Conservation (phyloP, 805 yeast genomes). For the Zygoascus biomembranicola region DNA sequence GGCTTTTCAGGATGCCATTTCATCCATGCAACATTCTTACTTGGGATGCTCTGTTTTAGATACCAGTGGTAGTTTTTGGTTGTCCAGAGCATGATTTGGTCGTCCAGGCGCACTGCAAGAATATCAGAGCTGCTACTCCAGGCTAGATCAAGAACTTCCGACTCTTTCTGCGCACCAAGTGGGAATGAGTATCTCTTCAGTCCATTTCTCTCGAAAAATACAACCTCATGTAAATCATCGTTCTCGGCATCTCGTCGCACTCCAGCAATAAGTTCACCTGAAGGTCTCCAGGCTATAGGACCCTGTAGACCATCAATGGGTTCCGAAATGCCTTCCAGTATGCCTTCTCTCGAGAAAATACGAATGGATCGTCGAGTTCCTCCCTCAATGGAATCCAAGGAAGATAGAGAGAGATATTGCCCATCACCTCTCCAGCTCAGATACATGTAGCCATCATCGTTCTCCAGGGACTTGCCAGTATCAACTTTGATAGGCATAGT, state of each 20-base stretch:
- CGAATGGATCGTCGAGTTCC: slow-evolving; percentile 61
- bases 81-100: slow-evolving; percentile 80
- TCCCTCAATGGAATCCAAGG: slow-evolving; percentile 42
- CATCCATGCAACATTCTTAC: slow-evolving; percentile 33
- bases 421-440: slow-evolving; percentile 97
- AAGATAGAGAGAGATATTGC: slow-evolving; percentile 64
- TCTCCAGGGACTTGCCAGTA: slow-evolving; percentile 49
- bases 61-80: slow-evolving; percentile 94
- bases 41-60: slow-evolving; percentile 66
- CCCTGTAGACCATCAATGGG: slow-evolving; percentile 79
- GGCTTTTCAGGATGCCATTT: slow-evolving; percentile 90
- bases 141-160: slow-evolving; percentile 40
- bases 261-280: slow-evolving; percentile 79
- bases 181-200: slow-evolving; percentile 81
- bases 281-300: slow-evolving; percentile 78
- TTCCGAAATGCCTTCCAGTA: slow-evolving; percentile 73
- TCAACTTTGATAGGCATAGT: slow-evolving; percentile 72
- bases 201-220: slow-evolving; percentile 91
- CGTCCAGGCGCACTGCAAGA: slow-evolving; percentile 55
- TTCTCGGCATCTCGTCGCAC: slow-evolving; percentile 48
- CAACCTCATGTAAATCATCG: slow-evolving; percentile 30
- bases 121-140: slow-evolving; percentile 84
- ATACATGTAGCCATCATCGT: slow-evolving; percentile 39
- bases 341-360: slow-evolving; percentile 70
- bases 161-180: slow-evolving; percentile 40